phyloP scores from a whole-genome alignment of 2,329 filamentous ascomycete genomes.

The Fusarium sp. region DNA sequence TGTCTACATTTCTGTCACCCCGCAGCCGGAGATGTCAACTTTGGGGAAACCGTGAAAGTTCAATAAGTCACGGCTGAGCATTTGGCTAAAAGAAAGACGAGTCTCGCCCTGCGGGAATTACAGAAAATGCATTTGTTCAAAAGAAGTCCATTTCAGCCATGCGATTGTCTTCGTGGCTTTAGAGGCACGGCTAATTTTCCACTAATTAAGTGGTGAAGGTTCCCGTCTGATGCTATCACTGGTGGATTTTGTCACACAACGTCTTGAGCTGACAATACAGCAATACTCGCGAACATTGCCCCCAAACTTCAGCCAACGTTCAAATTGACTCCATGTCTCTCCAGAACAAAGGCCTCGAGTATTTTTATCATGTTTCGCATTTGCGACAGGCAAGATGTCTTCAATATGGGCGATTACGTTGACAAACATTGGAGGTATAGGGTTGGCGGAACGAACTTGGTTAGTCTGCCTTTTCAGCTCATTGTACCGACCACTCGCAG shows the following conservation, averaged over 20 bases:
- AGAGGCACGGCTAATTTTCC: constrained; percentile 9
- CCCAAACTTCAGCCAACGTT: too few species aligned
- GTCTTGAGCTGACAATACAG: not conserved
- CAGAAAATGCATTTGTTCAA: not conserved
- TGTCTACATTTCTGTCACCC: not conserved
- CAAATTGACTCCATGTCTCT: too few species aligned
- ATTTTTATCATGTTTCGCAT: not conserved
- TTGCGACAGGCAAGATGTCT: not conserved
- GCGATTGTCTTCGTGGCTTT: not conserved
- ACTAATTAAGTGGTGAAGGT: constrained; percentile 7
- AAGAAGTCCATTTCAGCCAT: constrained; percentile 8
- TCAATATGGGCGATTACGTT: not conserved
- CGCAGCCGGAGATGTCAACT: not conserved
- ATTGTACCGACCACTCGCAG: not conserved
- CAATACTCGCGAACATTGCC: not conserved
- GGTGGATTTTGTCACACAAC: not conserved
- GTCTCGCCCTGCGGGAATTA: constrained; percentile 17
- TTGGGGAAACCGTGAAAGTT: constrained; percentile 22
- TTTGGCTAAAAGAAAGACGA: constrained; percentile 1
- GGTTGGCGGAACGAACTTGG: constrained; percentile 7
- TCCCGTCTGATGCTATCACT: not conserved
- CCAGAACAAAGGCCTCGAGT: not conserved
- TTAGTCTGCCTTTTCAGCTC: not conserved
- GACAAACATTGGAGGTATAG: not conserved
- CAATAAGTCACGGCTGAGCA: constrained; percentile 7